Conservation (phyloP, 2,329 filamentous ascomycete species). For the Fusarium sororula region DNA sequence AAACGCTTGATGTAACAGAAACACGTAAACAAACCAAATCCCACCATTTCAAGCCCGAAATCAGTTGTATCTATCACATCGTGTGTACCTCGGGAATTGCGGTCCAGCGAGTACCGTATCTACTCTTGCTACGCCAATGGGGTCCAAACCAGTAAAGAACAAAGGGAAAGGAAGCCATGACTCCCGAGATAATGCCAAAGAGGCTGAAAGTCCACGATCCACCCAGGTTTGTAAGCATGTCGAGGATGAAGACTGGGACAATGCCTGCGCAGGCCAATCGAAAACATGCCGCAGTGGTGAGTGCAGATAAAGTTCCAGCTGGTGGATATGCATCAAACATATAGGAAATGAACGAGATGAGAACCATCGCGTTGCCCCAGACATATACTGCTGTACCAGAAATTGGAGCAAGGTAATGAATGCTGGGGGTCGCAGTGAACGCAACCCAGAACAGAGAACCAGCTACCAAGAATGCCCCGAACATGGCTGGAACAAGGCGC, state of each 20-base stretch:
- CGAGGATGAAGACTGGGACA: not conserved
- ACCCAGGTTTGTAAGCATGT: not conserved
- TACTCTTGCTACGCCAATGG: not conserved
- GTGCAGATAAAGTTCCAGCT: not conserved
- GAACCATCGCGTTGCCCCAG: not conserved
- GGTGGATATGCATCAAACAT: not conserved
- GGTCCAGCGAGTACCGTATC: not conserved
- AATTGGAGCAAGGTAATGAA: not conserved
- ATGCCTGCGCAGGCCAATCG: not conserved
- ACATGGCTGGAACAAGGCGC: not conserved
- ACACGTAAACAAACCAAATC: not conserved
- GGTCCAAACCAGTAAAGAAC: not conserved
- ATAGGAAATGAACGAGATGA: slow-evolving; percentile 1
- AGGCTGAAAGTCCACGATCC: not conserved
- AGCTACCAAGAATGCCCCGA: not conserved
- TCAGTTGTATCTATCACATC: not conserved
- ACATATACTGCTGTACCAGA: not conserved
- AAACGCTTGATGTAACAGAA: not conserved
- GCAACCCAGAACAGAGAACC: not conserved
- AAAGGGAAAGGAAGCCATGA: not conserved
- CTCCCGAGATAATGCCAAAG: not conserved
- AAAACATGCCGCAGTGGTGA: not conserved
- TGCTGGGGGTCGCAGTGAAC: not conserved
- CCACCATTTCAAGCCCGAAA: too few species aligned
- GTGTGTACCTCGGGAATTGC: not conserved